Evolutionary conservation across 192 early-diverging fungal genomes (phyloP), one percentile per base, ranked within the genome.

Genomic region (Spizellomyces sp.): DNA sequence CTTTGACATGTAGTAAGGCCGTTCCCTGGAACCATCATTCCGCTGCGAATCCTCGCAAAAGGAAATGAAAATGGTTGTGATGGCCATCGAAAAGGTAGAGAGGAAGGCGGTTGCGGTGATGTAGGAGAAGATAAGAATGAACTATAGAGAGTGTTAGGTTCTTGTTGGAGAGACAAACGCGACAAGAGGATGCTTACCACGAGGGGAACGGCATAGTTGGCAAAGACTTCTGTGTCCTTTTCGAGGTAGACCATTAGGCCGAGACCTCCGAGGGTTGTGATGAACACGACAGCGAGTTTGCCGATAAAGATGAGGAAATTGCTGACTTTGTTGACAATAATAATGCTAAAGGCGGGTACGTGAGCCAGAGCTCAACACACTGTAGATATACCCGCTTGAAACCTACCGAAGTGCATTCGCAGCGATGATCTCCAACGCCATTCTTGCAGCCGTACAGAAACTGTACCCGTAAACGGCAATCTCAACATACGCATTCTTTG

Each of bases 401-500:
- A 63, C 62, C 12, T 74, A 74, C 72, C 79, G 66, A 60, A 81
- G 47, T 17, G 76, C 84, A 62, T 88, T 88, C 36, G 79, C 63
- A 12, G 78, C 66, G 17, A 88, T 62, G 19, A 86, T 63, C 8
- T 69, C 72, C 43, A 77, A 52, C 4, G 86, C 86, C 45, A 66
- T 59, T 42, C 69, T 45, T 48, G 81, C 79, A 9, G 80, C 78
- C 27, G 61, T 78, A 73, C 80, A 88, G 69, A 88, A 88, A 50
- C 74, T 62, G 56, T 81, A 75, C 6, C 86, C 86, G 57, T 74
- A 74, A 43, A 88, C 74, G 17, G 81, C 83, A 70, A 86, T 83
- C 50, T 74, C 72, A 52, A 88, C 85, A 71, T 88, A 88, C 1
- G 83, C 84, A 72, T 88, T 82, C 72, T 84, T 84, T 70, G 80